Evolutionary conservation across 345 rosid genomes (phyloP), one percentile per base, ranked within the genome.

Genomic region (Noccaea bulbosa): DNA sequence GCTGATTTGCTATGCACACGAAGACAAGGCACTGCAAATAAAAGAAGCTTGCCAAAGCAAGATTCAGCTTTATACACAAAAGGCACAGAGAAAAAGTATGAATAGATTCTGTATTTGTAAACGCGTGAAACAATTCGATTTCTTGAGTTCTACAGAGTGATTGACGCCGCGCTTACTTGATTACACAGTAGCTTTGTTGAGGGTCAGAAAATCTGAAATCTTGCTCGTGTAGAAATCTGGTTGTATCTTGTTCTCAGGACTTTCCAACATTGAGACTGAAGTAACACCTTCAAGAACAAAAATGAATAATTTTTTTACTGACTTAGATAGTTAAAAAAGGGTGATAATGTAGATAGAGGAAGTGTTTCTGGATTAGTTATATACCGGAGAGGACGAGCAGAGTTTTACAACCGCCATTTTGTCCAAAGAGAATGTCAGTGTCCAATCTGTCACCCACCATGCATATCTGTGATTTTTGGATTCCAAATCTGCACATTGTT

Each of bases 371-470:
- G 14, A 49, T 59, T 6, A 58, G 47, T 59, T 2, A 47, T 2
- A 35, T 74, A 91, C 98, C 98, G 11, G 99, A 94, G 67, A 94
- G 96, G 82, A 89, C 98, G 5, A 94, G 91, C 37, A 94, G 98
- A 61, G 99, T 91, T 79, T 84, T 91, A 84, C 97, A 94, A 65
- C 96, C 97, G 37, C 93, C 95, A 54, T 88, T 88, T 67, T 94
- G 93, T 41, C 98, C 97, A 11, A 88, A 94, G 44, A 94, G 82
- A 64, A 94, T 88, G 63, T 94, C 98, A 5, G 99, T 92, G 62
- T 94, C 98, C 76, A 91, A 64, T 81, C 98, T 85, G 80, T 94
- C 98, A 41, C 99, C 98, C 9, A 94, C 99, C 98, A 94, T 91
- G 80, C 99, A 94, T 83, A 94, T 94, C 74, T 89, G 88, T 8